These are phyloP conservation scores for Penicillium griseofulvum DNA, from an alignment of 2,329 filamentous ascomycete genomes.

Conservation along the genomic window DNA sequence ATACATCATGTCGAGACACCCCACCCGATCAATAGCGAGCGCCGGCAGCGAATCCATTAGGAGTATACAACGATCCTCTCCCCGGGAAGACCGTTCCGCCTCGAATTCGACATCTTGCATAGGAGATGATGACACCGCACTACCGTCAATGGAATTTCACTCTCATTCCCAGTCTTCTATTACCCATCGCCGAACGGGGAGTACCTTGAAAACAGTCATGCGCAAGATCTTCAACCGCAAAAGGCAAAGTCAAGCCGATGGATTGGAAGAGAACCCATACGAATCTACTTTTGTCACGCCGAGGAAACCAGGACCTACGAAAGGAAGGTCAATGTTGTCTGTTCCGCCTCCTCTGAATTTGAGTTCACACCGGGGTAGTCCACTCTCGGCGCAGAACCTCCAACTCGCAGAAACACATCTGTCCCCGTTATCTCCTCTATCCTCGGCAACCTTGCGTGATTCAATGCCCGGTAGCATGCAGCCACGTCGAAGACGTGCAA, in stretches of 20 bases:
- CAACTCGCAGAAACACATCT: slow-evolving; percentile 16
- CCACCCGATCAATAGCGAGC: slow-evolving; percentile 18
- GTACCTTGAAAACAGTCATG: slow-evolving; percentile 46
- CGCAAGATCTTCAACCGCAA: slow-evolving; percentile 45
- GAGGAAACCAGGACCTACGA: slow-evolving; percentile 13
- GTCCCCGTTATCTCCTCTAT: slow-evolving; percentile 7
- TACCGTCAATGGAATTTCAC: slow-evolving; percentile 32
- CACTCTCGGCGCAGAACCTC: slow-evolving; percentile 22
- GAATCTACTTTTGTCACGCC: slow-evolving; percentile 19
- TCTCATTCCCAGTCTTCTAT: slow-evolving; percentile 18
- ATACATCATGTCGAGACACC: slow-evolving; percentile 14
- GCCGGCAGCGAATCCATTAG: slow-evolving; percentile 19
- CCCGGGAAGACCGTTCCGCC: slow-evolving; percentile 16
- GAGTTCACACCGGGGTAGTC: slow-evolving; percentile 24
- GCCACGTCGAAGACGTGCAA: slow-evolving; percentile 40
- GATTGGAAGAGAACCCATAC: slow-evolving; percentile 23
- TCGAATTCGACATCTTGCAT: slow-evolving; percentile 16
- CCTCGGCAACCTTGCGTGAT: slow-evolving; percentile 19
- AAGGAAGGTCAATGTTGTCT: slow-evolving; percentile 22
- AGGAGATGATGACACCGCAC: slow-evolving; percentile 29
- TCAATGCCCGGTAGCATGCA: slow-evolving; percentile 22
- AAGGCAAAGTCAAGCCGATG: slow-evolving; percentile 34
- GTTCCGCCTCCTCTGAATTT: slow-evolving; percentile 28
- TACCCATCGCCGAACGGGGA: slow-evolving; percentile 40
- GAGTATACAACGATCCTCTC: slow-evolving; percentile 11